Evolutionary conservation across 164 flowering plant species (phyloP), one percentile per base, ranked within the genome.

Genomic region (Hamamelis virginiana): DNA sequence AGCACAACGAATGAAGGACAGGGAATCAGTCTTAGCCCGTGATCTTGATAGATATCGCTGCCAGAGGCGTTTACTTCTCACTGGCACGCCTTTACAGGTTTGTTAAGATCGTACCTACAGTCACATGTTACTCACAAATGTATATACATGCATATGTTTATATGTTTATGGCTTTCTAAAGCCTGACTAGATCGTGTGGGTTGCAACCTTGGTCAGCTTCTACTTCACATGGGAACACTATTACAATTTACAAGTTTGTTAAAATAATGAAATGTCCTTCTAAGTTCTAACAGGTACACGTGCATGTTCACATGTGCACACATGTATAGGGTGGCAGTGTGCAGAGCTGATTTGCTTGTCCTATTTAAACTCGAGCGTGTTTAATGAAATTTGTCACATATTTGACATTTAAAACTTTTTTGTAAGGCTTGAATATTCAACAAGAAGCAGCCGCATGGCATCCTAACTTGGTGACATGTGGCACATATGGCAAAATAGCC

Each of bases 81-180:
- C 99, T 0, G 99, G 99, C 69, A 96, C 98, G 25, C 99, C 99
- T 26, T 81, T 93, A 70, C 98, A 93, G 97, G 99, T 93, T 21
- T 68, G 83, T 73, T 25, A 64, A 16, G 28, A 22, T 18, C 23
- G 18, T 16, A n/a, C 45, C 51, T 58, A 33, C 41, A 33, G 41
- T 33, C 41, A 33, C 41, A 33, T 33, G 13, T n/a, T 59, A 14
- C 27, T 26, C 55, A 25, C 19, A n/a, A 64, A 8, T 65, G 68
- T 58, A 50, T 19, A 9, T 59, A 15, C 25, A 53, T 16, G 15
- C 46, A 51, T 27, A 19, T n/a, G 26, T 45, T 9, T 6, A 64
- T 9, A 41, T 43, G 25, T 25, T 9, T 69, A 28, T 41, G 44
- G 25, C 16, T 33, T 33, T 58, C 46, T 43, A 59, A 68, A 15